Percentiles rank a stretch among this genome's conserved stretches.
Conservation (phyloP, 2,329 filamentous ascomycete genomes). For the Clonostachys rosea region DNA sequence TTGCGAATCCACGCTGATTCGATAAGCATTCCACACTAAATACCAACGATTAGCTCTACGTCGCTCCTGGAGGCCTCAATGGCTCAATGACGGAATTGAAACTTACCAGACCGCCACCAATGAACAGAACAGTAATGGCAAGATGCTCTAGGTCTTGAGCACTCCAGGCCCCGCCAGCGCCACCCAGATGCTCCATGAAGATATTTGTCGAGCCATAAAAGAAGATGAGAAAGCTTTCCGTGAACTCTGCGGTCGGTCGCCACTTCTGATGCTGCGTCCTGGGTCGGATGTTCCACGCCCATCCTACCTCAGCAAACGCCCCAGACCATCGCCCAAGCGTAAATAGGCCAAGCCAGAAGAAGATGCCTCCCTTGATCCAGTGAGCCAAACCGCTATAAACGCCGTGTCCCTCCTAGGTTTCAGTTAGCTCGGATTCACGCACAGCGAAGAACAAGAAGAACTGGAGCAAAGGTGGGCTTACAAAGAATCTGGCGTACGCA, state of each 20-base stretch:
- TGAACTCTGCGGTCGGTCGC: conserved; percentile 80
- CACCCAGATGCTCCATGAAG: conserved; percentile 83
- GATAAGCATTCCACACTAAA: conserved; percentile 74
- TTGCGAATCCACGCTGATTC: conserved; percentile 69
- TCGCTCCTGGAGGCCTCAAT: not conserved
- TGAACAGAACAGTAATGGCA: conserved; percentile 89
- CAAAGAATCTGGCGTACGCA: conserved; percentile 79
- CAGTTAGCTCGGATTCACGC: too few relatives aligned
- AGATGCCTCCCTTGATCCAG: conserved; percentile 91
- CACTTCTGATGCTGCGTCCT: conserved; percentile 49
- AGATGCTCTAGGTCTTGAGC: conserved; percentile 84
- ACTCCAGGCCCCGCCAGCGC: conserved; percentile 67
- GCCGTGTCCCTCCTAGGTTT: conserved; percentile 52
- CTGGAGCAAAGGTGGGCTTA: conserved; percentile 38
- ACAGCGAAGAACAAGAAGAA: not conserved
- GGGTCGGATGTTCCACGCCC: conserved; percentile 91
- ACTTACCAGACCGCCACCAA: conserved; percentile 81
- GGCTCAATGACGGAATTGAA: not conserved
- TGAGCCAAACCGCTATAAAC: conserved; percentile 87
- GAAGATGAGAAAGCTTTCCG: conserved; percentile 86
- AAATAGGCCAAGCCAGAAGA: conserved; percentile 87
- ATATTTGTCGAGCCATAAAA: conserved; percentile 86
- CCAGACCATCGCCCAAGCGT: conserved; percentile 88
- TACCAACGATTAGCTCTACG: not conserved
- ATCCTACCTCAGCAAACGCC: conserved; percentile 84